Evolutionary conservation across 768 basidiomycete species (phyloP), one percentile per base, ranked within the genome.

Genomic region (Boletus subparvulus): DNA sequence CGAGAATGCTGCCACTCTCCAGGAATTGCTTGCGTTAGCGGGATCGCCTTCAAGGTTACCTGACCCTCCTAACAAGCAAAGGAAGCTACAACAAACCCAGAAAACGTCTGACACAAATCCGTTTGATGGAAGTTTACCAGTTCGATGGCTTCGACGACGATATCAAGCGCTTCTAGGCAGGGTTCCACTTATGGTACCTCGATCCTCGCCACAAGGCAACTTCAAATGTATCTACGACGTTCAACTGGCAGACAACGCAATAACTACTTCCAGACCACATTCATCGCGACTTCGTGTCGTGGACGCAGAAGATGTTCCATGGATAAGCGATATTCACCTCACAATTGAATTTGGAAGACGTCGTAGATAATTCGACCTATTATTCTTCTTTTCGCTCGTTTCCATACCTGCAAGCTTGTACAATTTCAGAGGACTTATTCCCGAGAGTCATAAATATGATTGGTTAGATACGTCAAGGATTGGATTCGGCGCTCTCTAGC

Each of bases 161-260:
- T 90, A 85, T 59, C 82, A 78, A 50, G 73, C 77, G 26, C 77
- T 92, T n/a, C 73, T 92, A 9, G 75, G 75, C 8, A 78, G 77
- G n/a, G 56, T 85, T 26, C 90, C 90, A 1, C 72, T 83, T 33
- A 72, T 91, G 14, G 74, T 70, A 9, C 78, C 75, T 49, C 65
- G 51, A 17, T 45, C 55, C 42, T 7, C 37, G 36, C 10, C 48
- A n/a, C 46, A 47, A 47, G 54, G 47, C 39, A 51, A 45, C 9
- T 21, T 14, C 13, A 56, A 58, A 43, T 48, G n/a, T 24, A 57
- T 47, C 35, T 77, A 75, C 42, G 55, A 66, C 24, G 66, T 79
- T 7, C 70, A 69, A 4, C 52, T 75, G 19, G 62, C 74, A 8
- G 51, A 61, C 28, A 69, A 69, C 64, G 75, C 74, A 2, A 55